Conservation (phyloP, 495 filamentous ascomycete genomes). For the Neurospora pannonica region DNA sequence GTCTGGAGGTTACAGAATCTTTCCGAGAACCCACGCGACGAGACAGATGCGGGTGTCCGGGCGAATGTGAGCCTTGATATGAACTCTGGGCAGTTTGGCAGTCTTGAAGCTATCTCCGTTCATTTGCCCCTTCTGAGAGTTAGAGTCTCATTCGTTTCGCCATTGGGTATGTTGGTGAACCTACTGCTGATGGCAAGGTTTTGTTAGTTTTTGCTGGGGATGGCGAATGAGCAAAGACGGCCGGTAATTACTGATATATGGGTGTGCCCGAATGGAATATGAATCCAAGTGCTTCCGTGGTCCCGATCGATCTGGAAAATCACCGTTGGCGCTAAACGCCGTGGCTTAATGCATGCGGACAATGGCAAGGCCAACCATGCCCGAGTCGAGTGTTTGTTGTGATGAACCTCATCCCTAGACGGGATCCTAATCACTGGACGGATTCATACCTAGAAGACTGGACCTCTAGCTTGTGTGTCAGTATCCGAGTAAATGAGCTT, state of each 20-base stretch:
- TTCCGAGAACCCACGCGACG: background rate
- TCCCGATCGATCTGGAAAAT: background rate
- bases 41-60: background rate
- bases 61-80: background rate
- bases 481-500: background rate
- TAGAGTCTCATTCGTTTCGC: background rate
- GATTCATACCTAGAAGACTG: background rate
- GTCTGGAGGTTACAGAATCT: constrained; percentile 9
- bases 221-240: background rate
- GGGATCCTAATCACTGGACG: background rate
- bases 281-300: background rate
- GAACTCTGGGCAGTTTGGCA: background rate
- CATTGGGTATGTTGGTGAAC: background rate
- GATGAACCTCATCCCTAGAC: background rate
- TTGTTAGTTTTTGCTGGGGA: background rate
- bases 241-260: background rate
- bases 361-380: background rate
- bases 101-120: background rate
- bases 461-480: background rate
- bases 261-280: background rate
- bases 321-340: background rate
- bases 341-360: background rate
- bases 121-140: background rate
- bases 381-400: background rate
- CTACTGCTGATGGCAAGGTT: background rate